Evolutionary conservation across 2,329 filamentous ascomycete species (phyloP), one percentile per base, ranked within the genome.

Genomic region (Macrophomina tecta): DNA sequence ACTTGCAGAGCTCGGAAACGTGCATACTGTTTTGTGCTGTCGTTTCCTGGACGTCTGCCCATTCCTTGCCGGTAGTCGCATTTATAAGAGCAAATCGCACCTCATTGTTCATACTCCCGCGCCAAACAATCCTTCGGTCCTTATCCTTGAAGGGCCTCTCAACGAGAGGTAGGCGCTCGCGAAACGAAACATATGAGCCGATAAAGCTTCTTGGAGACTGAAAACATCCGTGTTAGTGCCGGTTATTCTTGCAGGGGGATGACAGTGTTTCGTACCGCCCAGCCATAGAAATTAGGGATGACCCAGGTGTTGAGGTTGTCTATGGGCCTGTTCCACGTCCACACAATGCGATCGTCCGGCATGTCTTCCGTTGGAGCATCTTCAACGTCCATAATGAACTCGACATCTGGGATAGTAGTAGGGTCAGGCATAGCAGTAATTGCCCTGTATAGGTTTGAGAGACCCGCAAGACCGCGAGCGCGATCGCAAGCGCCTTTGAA

Each of bases 41-140:
- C 18, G 77, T 69, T 9, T 69, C 64, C 52, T 73, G 67, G 45
- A 77, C 72, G 42, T 77, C 72, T 48, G 70, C 71, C 75, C 75
- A 77, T 3, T 67, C 38, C 36, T 74, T 62, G 9, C 68, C 69
- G n/a, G 69, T 48, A 1, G 73, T 52, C 5, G 70, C 73, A 6
- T 72, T 65, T 11, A 76, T 60, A 49, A 76, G 64, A 5, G 61
- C 69, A 11, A 65, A 67, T 32, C 74, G 68, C 32, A 75, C 68
- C 2, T 46, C 14, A 34, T 72, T 70, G 56, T 73, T 71, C 38
- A 73, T 70, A 23, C 23, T 23, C 7, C 77, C 77, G 49, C 77
- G 72, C 77, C 77, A 79, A 14, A 70, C 69, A 1, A 72, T 40
- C 56, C 71, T 69, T 5, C 69, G 67, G 16, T 69, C 69, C 66